Evolutionary conservation across 768 basidiomycete species (phyloP).

Genomic region (Psilocybe cubensis): DNA sequence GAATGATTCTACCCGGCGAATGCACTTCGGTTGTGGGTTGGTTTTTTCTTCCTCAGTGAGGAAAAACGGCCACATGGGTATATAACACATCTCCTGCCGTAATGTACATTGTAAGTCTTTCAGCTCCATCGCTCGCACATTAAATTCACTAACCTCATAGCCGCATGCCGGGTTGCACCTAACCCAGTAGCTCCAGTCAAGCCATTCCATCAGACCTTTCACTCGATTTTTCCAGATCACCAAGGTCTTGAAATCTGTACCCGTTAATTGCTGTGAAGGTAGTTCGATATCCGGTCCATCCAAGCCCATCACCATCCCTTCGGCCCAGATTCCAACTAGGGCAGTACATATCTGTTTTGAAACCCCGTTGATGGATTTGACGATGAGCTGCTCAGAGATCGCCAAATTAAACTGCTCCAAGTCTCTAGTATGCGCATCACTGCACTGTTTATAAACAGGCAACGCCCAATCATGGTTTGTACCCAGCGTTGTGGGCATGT

Average conservation of each 20-base stretch:
- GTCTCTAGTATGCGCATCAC: conserved; percentile 33
- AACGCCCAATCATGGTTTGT: conserved; percentile 35
- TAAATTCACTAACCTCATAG: conserved; percentile 39
- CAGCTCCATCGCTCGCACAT: not conserved
- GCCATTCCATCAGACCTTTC: conserved; percentile 46
- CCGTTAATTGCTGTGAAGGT: not conserved
- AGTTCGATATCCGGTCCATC: conserved; percentile 10
- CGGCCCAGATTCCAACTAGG: conserved; percentile 49
- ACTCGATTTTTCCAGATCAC: conserved; percentile 38
- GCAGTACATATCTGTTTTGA: conserved; percentile 49
- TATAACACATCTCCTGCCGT: conserved; percentile 43
- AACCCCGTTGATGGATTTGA: conserved; percentile 35
- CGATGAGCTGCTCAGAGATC: conserved; percentile 28
- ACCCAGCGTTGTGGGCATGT: not conserved
- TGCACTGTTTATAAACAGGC: conserved; percentile 35
- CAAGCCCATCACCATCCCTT: conserved; percentile 34
- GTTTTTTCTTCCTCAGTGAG: conserved; percentile 15
- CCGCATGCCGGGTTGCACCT: conserved; percentile 50
- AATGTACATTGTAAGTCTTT: not conserved
- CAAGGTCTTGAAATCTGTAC: not conserved
- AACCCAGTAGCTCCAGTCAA: conserved; percentile 57
- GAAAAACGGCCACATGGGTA: conserved; percentile 48
- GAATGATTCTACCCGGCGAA: conserved; percentile 28
- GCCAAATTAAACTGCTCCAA: conserved; percentile 13
- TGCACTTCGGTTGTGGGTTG: conserved; percentile 30